These are phyloP conservation scores for Chaetomium fimeti DNA, from an alignment of 495 filamentous ascomycete species.

Conservation along the genomic window DNA sequence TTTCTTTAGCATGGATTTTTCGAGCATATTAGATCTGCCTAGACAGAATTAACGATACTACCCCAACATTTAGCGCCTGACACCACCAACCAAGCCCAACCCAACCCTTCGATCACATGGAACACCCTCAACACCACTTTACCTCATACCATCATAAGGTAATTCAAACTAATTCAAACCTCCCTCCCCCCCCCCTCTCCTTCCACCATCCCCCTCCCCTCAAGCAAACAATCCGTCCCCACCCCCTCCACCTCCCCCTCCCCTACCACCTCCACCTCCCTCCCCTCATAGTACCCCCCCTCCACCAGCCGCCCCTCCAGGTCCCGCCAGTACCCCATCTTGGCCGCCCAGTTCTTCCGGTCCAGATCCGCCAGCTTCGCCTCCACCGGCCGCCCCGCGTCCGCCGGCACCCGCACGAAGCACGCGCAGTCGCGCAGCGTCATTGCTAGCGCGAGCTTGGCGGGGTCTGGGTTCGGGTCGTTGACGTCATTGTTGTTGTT, in stretches of 20 bases:
- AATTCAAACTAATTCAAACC: too few species aligned
- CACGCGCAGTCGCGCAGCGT: slow-evolving; percentile 85
- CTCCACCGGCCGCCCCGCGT: slow-evolving; percentile 49
- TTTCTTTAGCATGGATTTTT: neutral
- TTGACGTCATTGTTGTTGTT: slow-evolving; percentile 19
- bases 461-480: slow-evolving; percentile 35
- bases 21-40: neutral
- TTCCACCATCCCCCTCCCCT: neutral
- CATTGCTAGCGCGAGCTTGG: slow-evolving; percentile 62
- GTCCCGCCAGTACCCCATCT: slow-evolving; percentile 69
- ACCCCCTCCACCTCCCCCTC: slow-evolving; percentile 13
- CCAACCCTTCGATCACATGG: too few species aligned
- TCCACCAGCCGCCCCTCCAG: slow-evolving; percentile 62
- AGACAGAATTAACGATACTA: too few species aligned
- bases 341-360: slow-evolving; percentile 71
- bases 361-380: slow-evolving; percentile 85
- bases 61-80: too few species aligned
- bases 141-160: too few species aligned
- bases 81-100: too few species aligned
- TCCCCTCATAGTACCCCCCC: slow-evolving; percentile 71
- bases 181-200: too few species aligned
- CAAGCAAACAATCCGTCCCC: neutral
- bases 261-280: slow-evolving; percentile 38
- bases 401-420: slow-evolving; percentile 62
- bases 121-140: too few species aligned